These are phyloP conservation scores for Dichotomopilus funicola DNA, from an alignment of 2,329 filamentous ascomycete species.

Conservation along the genomic window DNA sequence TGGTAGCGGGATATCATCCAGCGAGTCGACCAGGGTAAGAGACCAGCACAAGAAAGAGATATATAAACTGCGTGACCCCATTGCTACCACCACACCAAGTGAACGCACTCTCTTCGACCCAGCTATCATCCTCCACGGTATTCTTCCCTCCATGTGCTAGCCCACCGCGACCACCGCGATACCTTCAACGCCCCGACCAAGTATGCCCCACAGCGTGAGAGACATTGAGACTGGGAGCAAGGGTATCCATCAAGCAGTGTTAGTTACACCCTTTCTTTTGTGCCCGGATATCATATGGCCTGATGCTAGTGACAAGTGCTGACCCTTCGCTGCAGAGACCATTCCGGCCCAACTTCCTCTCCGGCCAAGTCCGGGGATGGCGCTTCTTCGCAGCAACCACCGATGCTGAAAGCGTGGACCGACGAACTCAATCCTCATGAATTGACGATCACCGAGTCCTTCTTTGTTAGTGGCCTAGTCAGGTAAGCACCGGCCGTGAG, in stretches of 20 bases:
- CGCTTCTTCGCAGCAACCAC: slow-evolving; percentile 7
- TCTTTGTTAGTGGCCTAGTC: slow-evolving; percentile 6
- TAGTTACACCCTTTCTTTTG: slow-evolving; percentile 6
- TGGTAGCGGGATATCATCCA: too few species aligned
- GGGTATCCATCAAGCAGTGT: slow-evolving; percentile 10
- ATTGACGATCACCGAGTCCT: slow-evolving; percentile 23
- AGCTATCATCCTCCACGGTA: too few species aligned
- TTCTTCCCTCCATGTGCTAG: too few species aligned
- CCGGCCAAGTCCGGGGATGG: background rate
- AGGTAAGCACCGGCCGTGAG: slow-evolving; percentile 4
- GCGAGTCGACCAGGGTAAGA: too few species aligned
- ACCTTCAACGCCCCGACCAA: background rate
- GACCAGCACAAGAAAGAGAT: too few species aligned
- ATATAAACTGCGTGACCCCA: too few species aligned
- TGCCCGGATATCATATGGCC: background rate
- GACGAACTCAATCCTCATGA: slow-evolving; percentile 19
- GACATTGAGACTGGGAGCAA: slow-evolving; percentile 4
- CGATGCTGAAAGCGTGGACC: slow-evolving; percentile 24
- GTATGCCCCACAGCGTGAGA: slow-evolving; percentile 21
- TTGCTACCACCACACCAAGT: too few species aligned
- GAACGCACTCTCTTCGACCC: too few species aligned
- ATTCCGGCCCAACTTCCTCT: background rate
- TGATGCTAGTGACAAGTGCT: background rate
- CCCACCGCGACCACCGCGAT: background rate
- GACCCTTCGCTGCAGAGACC: slow-evolving; percentile 2